Evolutionary conservation across 2,329 filamentous ascomycete genomes (phyloP), one percentile per base, ranked within the genome.

Genomic region (Cercospora brassicicola): DNA sequence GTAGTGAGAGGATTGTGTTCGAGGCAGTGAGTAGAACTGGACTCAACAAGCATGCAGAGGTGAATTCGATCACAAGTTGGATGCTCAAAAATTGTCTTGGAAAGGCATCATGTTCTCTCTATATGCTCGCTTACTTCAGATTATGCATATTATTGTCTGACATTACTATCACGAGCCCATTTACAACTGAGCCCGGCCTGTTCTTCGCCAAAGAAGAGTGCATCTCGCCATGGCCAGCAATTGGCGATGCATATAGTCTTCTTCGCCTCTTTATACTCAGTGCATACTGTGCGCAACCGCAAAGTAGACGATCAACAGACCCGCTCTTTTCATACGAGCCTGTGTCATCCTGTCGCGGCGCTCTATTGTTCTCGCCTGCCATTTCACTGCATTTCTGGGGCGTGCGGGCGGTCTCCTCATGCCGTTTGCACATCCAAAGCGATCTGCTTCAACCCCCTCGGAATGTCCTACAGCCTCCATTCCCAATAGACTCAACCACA

Each of bases 401-500:
- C 5, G 36, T 7, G 13, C 2, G 36, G 13, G 13, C 6, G 36
- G 36, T 39, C 36, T 39, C 6, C 36, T 39, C 36, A n/a, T 39
- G 36, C 13, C 36, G 2, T 8, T 42, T 28, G 7, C 26, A 30
- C 13, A 10, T 23, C 13, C 23, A 56, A 30, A 4, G 3, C 11
- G 10, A 28, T 20, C 4, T 51, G 6, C 15, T 7, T 59, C 62
- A 64, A 4, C 51, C 62, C 9, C 31, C 62, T 59, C 53, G 6
- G 9, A 57, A 57, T 39, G 62, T 64, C 62, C 36, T 57, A n/a
- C 39, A 33, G n/a, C 65, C 68, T 18, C 68, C 68, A 11, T 53
- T 63, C 10, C 66, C 66, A 23, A 70, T 36, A 15, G 39, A 15
- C 15, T 68, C 68, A 6, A 64, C 62, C 33, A 70, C 45, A n/a